These are phyloP conservation scores for Venturia effusa DNA, from an alignment of 2,329 filamentous ascomycete species.

Conservation along the genomic window DNA sequence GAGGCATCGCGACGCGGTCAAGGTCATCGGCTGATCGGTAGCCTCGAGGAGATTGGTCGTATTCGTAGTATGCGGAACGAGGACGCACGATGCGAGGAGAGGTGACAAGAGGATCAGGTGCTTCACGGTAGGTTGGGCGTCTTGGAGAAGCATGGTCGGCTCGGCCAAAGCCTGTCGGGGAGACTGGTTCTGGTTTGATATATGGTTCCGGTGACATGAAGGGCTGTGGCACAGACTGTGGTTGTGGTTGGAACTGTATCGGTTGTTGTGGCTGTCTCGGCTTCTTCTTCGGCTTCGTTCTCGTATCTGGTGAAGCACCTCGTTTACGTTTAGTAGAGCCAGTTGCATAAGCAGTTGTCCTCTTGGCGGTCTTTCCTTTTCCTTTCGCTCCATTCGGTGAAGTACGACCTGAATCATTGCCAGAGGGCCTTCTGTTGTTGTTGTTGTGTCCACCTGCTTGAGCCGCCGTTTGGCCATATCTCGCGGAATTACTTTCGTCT, in stretches of 20 bases:
- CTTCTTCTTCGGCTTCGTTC: constrained; percentile 4
- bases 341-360: not conserved
- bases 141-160: not conserved
- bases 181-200: constrained; percentile 11
- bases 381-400: not conserved
- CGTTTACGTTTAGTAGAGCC: constrained; percentile 9
- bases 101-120: not conserved
- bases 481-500: not conserved
- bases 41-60: constrained; percentile 19
- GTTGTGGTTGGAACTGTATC: not conserved
- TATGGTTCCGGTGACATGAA: constrained; percentile 4
- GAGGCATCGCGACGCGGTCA: constrained; percentile 27
- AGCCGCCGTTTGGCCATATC: not conserved
- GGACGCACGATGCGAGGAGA: constrained; percentile 7
- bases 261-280: not conserved
- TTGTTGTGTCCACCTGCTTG: not conserved
- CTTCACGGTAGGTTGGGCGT: constrained; percentile 1
- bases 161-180: constrained; percentile 3
- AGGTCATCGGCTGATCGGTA: constrained; percentile 34
- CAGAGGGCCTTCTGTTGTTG: not conserved
- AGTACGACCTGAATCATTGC: not conserved
- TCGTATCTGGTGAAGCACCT: not conserved
- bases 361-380: constrained; percentile 4
- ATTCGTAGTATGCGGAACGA: constrained; percentile 22
- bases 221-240: not conserved